Percentiles rank a stretch among this genome's conserved stretches.
phyloP scores from a whole-genome alignment of 129 eudicot genomes.

The Apium graveolens region DNA sequence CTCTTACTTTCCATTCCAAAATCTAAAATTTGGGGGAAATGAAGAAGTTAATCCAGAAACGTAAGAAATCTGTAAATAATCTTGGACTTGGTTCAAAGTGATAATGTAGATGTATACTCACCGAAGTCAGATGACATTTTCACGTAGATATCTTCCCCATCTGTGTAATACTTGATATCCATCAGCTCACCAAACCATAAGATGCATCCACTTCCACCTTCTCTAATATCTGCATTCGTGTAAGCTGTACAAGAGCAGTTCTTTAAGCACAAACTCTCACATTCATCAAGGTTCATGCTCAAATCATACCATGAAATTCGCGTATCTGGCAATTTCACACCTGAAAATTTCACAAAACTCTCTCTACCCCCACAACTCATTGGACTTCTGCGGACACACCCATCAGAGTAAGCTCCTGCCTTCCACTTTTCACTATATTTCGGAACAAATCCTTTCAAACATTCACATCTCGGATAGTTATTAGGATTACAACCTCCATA shows the following conservation, averaged over 20 bases:
- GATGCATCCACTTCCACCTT: constrained; percentile 7
- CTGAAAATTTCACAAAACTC: neutral
- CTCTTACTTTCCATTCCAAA: neutral
- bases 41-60: neutral
- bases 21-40: neutral
- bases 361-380: neutral
- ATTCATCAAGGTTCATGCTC: neutral
- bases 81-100: neutral
- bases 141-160: constrained; percentile 4
- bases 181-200: constrained; percentile 1
- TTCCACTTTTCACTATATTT: neutral
- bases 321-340: constrained; percentile 7
- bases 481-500: constrained; percentile 3
- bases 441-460: constrained; percentile 6
- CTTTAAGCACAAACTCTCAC: neutral
- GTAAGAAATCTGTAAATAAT: neutral
- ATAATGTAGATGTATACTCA: neutral
- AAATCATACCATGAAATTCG: neutral
- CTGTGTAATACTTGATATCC: constrained; percentile 7
- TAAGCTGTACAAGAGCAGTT: constrained; percentile 7
- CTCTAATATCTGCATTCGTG: constrained; percentile 4
- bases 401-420: neutral
- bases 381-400: neutral
- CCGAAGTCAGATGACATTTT: neutral
- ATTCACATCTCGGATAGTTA: neutral